Conservation (phyloP, 306 rosid species). For the Bauhinia variegata region DNA sequence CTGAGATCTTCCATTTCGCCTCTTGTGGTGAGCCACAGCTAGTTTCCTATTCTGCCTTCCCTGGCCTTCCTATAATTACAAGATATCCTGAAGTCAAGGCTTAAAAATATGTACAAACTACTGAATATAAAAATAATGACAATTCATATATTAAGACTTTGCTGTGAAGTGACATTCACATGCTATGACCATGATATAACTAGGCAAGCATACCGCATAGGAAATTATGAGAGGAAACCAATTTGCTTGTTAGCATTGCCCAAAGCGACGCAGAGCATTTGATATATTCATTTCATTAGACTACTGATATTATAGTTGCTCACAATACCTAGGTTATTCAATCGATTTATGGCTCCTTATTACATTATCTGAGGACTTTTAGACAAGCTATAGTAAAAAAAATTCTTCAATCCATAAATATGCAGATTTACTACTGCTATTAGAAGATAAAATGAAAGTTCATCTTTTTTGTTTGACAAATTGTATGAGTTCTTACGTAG, state of each 20-base stretch:
- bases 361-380: background rate
- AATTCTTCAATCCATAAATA: background rate
- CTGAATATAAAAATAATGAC: background rate
- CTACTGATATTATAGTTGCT: background rate
- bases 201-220: background rate
- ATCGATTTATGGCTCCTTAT: background rate
- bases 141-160: background rate
- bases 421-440: background rate
- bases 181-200: background rate
- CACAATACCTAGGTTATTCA: background rate
- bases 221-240: background rate
- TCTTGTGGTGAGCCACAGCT: constrained; percentile 70
- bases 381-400: background rate
- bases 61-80: constrained; percentile 71
- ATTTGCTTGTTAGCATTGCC: background rate
- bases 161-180: background rate
- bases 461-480: background rate
- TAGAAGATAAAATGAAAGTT: background rate
- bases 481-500: constrained; percentile 51
- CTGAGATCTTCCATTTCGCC: constrained; percentile 68
- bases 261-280: background rate
- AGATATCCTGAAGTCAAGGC: constrained; percentile 8
- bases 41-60: constrained; percentile 88
- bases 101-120: background rate
- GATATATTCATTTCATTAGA: background rate